Evolutionary conservation across 2,329 filamentous ascomycete species (phyloP).

Genomic region (Sporothrix schenckii): DNA sequence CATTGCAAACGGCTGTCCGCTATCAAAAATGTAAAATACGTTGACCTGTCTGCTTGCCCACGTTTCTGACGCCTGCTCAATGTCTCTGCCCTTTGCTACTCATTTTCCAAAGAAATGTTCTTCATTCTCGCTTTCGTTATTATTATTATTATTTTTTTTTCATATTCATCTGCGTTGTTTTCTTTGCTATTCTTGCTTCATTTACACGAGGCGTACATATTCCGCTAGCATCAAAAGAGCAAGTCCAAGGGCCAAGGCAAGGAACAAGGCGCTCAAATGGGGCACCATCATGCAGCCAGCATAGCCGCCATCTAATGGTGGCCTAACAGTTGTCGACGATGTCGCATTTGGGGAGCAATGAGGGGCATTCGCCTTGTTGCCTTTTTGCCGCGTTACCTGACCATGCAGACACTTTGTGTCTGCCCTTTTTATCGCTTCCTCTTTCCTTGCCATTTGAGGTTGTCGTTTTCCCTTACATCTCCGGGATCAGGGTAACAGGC

Average conservation of each 20-base stretch:
- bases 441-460: neutral
- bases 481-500: neutral
- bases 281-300: neutral
- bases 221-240: neutral
- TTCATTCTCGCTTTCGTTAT: too few species aligned
- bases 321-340: neutral
- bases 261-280: neutral
- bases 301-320: neutral
- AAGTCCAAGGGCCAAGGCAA: neutral
- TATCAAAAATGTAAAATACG: too few species aligned
- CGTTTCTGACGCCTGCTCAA: too few species aligned
- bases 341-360: neutral
- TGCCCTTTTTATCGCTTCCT: neutral
- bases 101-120: too few species aligned
- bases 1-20: too few species aligned
- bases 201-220: constrained; percentile 1
- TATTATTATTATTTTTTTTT: too few species aligned
- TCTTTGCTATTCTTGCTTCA: neutral
- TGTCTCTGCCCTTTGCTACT: too few species aligned
- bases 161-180: too few species aligned
- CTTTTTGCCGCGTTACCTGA: neutral
- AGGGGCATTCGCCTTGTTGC: neutral
- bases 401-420: neutral
- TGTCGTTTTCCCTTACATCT: too few species aligned
- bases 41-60: too few species aligned